Conservation (phyloP, 805 yeast species). For the Teunomyces kruisii region DNA sequence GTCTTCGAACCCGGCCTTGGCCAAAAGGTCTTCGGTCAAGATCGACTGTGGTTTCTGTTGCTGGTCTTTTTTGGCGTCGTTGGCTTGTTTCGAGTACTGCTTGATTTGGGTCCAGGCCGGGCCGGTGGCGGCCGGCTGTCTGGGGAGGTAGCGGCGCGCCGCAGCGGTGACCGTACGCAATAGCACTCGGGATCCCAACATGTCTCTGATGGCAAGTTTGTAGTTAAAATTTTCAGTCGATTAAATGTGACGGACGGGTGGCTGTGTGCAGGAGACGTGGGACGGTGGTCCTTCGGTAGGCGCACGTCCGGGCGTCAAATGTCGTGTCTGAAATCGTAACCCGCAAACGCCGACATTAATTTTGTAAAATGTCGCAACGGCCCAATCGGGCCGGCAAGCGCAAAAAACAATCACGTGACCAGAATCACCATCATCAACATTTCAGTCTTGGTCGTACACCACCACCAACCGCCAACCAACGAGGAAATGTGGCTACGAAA, state of each 20-base stretch:
- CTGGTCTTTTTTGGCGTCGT: neutral
- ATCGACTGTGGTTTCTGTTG: conserved; percentile 32
- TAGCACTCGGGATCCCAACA: conserved; percentile 5
- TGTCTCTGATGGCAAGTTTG: neutral
- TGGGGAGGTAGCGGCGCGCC: neutral
- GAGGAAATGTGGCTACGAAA: conserved; percentile 1
- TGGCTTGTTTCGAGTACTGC: neutral
- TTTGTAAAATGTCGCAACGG: too few species aligned
- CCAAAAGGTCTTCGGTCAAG: conserved; percentile 76
- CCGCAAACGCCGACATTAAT: too few species aligned
- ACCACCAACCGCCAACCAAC: neutral
- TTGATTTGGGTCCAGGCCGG: neutral
- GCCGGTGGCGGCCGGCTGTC: neutral
- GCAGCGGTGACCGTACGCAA: conserved; percentile 1
- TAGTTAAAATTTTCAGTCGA: neutral
- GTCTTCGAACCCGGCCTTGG: conserved; percentile 79
- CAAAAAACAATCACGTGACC: too few species aligned
- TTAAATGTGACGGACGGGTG: neutral
- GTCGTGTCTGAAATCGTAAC: too few species aligned
- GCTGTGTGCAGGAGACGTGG: neutral
- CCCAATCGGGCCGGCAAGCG: too few species aligned
- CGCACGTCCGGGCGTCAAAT: too few species aligned
- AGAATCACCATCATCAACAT: too few species aligned
- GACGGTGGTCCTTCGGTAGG: neutral
- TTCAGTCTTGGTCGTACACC: too few species aligned